Evolutionary conservation across 2,329 filamentous ascomycete species (phyloP), one percentile per base, ranked within the genome.

Genomic region (Coccinonectria pachysandricola): DNA sequence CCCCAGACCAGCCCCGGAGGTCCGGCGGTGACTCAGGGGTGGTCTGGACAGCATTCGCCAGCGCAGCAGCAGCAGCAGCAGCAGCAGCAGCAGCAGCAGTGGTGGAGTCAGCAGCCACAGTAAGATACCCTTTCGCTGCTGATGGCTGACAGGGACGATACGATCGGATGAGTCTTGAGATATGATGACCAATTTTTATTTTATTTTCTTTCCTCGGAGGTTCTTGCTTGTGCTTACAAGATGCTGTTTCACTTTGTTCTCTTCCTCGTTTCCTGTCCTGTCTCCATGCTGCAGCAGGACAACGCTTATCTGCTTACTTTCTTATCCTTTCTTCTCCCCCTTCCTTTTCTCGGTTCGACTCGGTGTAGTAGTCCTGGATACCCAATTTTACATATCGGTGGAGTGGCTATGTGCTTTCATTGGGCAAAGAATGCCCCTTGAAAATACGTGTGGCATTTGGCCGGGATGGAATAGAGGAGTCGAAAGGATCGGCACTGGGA

Each of bases 1-100:
- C 74, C 79, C 44, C 64, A 75, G 54, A 58, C 68, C 52, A 55
- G 66, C 42, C 53, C 74, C 4, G 56, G 55, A 4, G 54, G 57
- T 6, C 65, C 68, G 8, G 58, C 65, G 5, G 64, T 64, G 12
- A 62, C 64, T 3, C 69, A 72, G 35, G 49, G 57, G 4, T 74
- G 65, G 65, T 62, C 61, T 6, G 60, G 71, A 19, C 74, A 79
- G 42, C 75, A 77, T 42, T 75, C 75, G 31, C 66, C 72, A 7
- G 65, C 74, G 2, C 65, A 69, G 28, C 17, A 19, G 17, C 17
- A 19, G 17, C 58, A 66, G 24, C 60, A 69, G 43, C 71, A 68
- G 65, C 72, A 68, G 68, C 60, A 64, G 36, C 63, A 62, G 35
- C 66, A 71, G 35, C 54, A n/a, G n/a, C 60, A 69, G 43, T 71